These are phyloP conservation scores for Effrenium voratum DNA, from an alignment of 73 alveolate genomes.

Conservation along the genomic window DNA sequence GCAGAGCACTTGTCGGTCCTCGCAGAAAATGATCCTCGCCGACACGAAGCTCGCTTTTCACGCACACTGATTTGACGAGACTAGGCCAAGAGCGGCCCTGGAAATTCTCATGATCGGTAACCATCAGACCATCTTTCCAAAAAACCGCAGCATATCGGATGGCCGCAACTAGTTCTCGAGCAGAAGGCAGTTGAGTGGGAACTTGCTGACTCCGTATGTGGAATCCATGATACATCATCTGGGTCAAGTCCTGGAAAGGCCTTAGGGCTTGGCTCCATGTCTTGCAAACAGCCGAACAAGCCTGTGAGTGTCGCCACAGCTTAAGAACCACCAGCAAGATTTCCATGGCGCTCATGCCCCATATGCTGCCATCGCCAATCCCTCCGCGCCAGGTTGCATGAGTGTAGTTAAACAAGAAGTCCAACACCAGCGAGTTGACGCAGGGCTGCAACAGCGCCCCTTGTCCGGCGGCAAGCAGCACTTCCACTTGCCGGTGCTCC, in stretches of 20 bases:
- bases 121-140: conserved; percentile 10
- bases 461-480: background rate
- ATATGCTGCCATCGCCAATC: background rate
- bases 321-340: background rate
- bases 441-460: background rate
- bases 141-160: background rate
- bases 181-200: background rate
- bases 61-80: background rate
- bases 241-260: conserved; percentile 27
- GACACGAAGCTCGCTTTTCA: conserved; percentile 8
- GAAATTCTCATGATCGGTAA: background rate
- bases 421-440: conserved; percentile 30
- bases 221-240: conserved; percentile 7
- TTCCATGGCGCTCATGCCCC: conserved; percentile 51
- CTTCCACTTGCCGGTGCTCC: background rate
- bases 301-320: conserved; percentile 2
- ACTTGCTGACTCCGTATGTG: background rate
- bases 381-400: conserved; percentile 60
- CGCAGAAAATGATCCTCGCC: background rate
- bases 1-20: background rate
- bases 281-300: conserved; percentile 17
- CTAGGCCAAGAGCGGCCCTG: conserved; percentile 34
- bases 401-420: conserved; percentile 26
- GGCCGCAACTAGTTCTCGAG: background rate
- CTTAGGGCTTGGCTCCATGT: background rate